These are phyloP conservation scores for Coemansia sp. DNA, from an alignment of 192 early-diverging fungal genomes.

Conservation along the genomic window DNA sequence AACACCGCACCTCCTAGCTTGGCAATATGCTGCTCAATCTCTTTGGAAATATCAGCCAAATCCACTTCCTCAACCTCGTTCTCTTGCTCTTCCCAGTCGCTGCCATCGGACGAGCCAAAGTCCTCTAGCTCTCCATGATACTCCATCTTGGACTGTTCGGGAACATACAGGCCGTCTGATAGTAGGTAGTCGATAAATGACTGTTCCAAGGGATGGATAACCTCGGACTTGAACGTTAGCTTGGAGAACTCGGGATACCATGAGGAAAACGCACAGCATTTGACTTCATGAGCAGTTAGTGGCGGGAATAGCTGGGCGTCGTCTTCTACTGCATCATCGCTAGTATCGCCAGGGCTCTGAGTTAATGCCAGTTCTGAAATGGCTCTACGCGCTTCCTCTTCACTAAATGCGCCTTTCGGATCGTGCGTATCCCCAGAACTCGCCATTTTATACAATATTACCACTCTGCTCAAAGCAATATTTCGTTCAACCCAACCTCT, in stretches of 20 bases:
- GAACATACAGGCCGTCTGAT: slow-evolving; percentile 82
- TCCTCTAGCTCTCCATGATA: slow-evolving; percentile 29
- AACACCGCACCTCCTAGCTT: slow-evolving; percentile 79
- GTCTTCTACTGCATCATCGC: slow-evolving; percentile 5
- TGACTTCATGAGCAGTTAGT: slow-evolving; percentile 61
- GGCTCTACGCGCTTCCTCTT: slow-evolving; percentile 3
- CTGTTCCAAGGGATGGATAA: slow-evolving; percentile 67
- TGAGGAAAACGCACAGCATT: slow-evolving; percentile 68
- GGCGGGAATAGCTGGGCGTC: slow-evolving; percentile 47
- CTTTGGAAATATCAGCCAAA: slow-evolving; percentile 14
- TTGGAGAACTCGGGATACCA: slow-evolving; percentile 75
- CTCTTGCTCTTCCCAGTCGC: slow-evolving; percentile 49
- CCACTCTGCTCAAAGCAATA: no score
- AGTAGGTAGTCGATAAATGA: slow-evolving; percentile 84
- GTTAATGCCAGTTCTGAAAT: background rate
- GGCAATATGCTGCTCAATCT: slow-evolving; percentile 65
- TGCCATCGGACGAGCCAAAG: slow-evolving; percentile 19
- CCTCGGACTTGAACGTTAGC: slow-evolving; percentile 67
- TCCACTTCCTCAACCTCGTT: slow-evolving; percentile 7
- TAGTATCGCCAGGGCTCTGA: background rate
- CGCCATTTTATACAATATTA: background rate
- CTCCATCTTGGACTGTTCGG: slow-evolving; percentile 53
- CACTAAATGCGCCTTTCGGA: background rate
- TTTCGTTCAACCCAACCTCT: no score
- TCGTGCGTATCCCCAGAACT: background rate